Evolutionary conservation across 768 basidiomycete species (phyloP), one percentile per base, ranked within the genome.

Genomic region (Bullera alba): DNA sequence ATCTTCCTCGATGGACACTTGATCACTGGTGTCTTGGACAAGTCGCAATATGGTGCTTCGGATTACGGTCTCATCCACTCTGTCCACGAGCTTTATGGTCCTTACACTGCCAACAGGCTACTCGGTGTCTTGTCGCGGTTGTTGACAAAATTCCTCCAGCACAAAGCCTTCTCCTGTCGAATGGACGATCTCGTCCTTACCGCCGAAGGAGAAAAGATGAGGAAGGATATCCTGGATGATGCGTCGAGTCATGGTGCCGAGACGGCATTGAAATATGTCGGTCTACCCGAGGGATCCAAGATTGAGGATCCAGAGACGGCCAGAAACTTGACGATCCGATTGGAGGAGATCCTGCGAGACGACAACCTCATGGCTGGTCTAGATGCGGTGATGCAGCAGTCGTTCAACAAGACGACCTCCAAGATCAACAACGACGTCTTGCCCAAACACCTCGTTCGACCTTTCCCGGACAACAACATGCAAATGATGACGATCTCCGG

Each of bases 391-490:
- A 74, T 74, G 73, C 71, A 73, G 54, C 55, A 63, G 17, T 53
- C 65, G 0, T 73, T 74, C 61, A 75, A 84, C 36, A 85, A 85
- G 69, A 83, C 96, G 50, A 95, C 90, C 17, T 84, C 87, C 44
- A 83, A 87, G 14, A 87, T 96, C 61, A 87, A 88, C 50, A 86
- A 95, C 63, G 79, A 82, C 4, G 86, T 85, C 67, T 80, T 97
- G 61, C 95, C 93, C 12, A 77, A 80, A 42, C 86, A 86, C 28
- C 81, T 99, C 42, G 78, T 90, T 60, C 88, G 92, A 63, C 83
- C 85, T 55, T 99, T 99, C 77, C 95, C 95, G 35, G 82, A 89
- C 67, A 99, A 99, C 75, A 84, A 97, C 80, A 97, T 97, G 95
- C 93, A 97, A 72, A 83, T 85, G 39, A 97, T 97, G 95, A 96